A percentile compares a stretch with the other conserved stretches of the same genome.
phyloP scores from a whole-genome alignment of 441 rosid genomes.

The Populus hybrid region DNA sequence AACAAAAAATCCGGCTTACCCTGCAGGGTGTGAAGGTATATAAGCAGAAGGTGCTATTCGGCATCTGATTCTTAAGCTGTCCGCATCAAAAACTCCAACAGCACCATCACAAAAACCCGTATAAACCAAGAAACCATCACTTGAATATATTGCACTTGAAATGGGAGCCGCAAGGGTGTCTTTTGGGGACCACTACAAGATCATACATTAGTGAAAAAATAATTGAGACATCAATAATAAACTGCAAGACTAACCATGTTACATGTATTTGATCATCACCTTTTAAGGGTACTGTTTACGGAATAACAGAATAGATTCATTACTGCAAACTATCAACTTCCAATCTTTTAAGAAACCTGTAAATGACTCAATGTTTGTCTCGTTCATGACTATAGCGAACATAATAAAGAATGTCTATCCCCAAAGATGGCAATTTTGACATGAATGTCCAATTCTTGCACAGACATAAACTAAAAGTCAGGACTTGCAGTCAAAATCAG shows the following conservation, averaged over 20 bases:
- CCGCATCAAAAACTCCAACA: slow-evolving; percentile 56
- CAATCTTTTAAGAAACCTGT: too few relatives aligned
- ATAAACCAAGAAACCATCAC: slow-evolving; percentile 46
- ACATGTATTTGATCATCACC: too few relatives aligned
- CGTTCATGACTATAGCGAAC: too few relatives aligned
- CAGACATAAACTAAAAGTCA: too few relatives aligned
- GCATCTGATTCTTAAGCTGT: slow-evolving; percentile 44
- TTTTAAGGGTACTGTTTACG: too few relatives aligned
- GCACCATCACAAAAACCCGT: slow-evolving; percentile 58
- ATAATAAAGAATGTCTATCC: too few relatives aligned
- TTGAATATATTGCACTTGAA: slow-evolving; percentile 55
- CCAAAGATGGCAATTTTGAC: neutral
- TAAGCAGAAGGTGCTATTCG: slow-evolving; percentile 57
- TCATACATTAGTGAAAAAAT: neutral
- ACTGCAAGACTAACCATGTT: neutral
- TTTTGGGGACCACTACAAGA: slow-evolving; percentile 54
- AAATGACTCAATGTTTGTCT: too few relatives aligned
- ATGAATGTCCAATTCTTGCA: neutral
- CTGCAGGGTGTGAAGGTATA: slow-evolving; percentile 29
- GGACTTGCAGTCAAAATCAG: too few relatives aligned
- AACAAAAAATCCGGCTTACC: slow-evolving; percentile 25
- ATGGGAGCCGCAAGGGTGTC: slow-evolving; percentile 46
- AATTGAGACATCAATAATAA: neutral
- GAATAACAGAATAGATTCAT: too few relatives aligned
- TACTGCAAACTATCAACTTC: too few relatives aligned